Conservation (phyloP, 768 basidiomycete genomes). For the Tremella fuciformis region DNA sequence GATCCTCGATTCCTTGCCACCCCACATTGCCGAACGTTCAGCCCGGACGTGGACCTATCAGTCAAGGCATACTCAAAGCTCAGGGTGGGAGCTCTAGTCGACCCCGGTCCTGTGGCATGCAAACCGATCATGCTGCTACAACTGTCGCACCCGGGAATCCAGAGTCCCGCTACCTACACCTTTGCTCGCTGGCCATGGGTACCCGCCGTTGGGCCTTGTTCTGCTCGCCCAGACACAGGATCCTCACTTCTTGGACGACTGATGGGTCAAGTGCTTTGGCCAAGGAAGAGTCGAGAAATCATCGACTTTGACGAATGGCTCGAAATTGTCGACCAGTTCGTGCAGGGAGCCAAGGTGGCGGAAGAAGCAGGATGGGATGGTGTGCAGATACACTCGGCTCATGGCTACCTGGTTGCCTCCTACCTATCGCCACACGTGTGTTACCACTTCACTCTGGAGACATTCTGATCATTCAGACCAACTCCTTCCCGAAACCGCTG, state of each 20-base stretch:
- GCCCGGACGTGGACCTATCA: conserved; percentile 8
- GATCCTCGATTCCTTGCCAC: conserved; percentile 39
- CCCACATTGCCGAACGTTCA: conserved; percentile 31
- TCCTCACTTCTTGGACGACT: conserved; percentile 54
- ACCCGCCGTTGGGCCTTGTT: conserved; percentile 70
- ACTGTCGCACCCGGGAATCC: conserved; percentile 72
- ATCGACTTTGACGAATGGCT: conserved; percentile 66
- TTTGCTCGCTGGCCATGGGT: conserved; percentile 60
- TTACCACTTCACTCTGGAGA: neutral
- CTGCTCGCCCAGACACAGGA: conserved; percentile 35
- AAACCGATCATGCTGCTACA: conserved; percentile 69
- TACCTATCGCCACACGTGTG: conserved; percentile 42
- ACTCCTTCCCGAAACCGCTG: conserved; percentile 31
- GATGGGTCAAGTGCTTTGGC: conserved; percentile 61
- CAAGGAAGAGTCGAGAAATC: conserved; percentile 53
- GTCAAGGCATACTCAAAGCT: conserved; percentile 26
- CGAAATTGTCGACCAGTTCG: conserved; percentile 62
- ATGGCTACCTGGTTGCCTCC: conserved; percentile 44
- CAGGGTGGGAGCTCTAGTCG: neutral
- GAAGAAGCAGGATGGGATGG: conserved; percentile 75
- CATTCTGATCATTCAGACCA: conserved; percentile 29
- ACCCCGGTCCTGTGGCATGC: neutral
- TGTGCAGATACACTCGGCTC: conserved; percentile 65
- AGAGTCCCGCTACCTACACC: conserved; percentile 73
- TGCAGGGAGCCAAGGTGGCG: conserved; percentile 66